Evolutionary conservation across 495 filamentous ascomycete genomes (phyloP).

Genomic region (Coniosporium apollinis): DNA sequence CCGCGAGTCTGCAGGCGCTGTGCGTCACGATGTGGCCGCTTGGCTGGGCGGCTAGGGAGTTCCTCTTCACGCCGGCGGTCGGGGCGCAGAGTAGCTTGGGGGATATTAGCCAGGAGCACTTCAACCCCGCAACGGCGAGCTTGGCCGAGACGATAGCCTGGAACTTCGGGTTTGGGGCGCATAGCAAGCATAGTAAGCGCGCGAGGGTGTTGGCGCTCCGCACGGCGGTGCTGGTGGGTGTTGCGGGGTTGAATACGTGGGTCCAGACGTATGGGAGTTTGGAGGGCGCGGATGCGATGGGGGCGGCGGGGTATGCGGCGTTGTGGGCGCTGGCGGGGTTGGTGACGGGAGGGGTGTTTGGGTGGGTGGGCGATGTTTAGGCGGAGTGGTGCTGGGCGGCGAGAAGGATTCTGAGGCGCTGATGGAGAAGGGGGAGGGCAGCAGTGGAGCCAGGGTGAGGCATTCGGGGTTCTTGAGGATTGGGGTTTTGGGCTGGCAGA

Average conservation of each 20-base stretch:
- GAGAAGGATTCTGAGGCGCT: too few species aligned
- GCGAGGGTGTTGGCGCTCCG: constrained; percentile 48
- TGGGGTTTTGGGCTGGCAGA: too few species aligned
- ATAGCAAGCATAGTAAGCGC: constrained; percentile 33
- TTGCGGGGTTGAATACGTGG: constrained; percentile 44
- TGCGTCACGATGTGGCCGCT: constrained; percentile 40
- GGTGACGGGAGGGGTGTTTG: constrained; percentile 40
- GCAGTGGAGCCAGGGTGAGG: too few species aligned
- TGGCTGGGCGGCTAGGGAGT: constrained; percentile 49
- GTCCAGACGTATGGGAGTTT: constrained; percentile 45
- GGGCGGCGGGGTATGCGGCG: constrained; percentile 50
- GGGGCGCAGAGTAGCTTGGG: constrained; percentile 24
- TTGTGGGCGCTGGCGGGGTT: constrained; percentile 50
- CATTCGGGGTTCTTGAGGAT: too few species aligned
- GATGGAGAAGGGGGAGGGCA: too few species aligned
- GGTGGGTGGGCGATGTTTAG: constrained; percentile 40
- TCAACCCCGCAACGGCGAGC: constrained; percentile 36
- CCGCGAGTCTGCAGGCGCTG: constrained; percentile 32
- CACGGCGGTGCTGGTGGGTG: constrained; percentile 40
- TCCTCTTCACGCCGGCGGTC: constrained; percentile 54
- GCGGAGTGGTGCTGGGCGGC: too few species aligned
- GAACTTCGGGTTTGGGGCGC: constrained; percentile 31
- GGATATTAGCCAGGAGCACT: constrained; percentile 21
- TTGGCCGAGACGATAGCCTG: constrained; percentile 42
- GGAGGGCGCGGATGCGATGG: constrained; percentile 45